Percentiles rank a stretch among this genome's conserved stretches.
phyloP scores from a whole-genome alignment of 805 yeast genomes.

The Candida schatavii region DNA sequence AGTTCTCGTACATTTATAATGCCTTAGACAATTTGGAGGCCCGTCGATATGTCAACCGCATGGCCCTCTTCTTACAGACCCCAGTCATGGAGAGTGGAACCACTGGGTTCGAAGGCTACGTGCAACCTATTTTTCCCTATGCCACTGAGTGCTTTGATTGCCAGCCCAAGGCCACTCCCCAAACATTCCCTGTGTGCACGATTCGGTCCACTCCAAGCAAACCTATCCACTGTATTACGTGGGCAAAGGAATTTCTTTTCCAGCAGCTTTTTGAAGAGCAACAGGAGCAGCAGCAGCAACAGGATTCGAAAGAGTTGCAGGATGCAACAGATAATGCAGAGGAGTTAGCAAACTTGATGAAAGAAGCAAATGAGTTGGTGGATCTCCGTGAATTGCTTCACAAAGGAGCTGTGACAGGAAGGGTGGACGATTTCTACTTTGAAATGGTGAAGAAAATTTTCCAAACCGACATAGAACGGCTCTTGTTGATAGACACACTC shows the following conservation, averaged over 20 bases:
- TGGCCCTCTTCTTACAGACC: slow-evolving; percentile 67
- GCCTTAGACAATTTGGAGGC: slow-evolving; percentile 95
- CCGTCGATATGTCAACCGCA: slow-evolving; percentile 80
- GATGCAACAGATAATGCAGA: slow-evolving; percentile 61
- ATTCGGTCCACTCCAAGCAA: slow-evolving; percentile 95
- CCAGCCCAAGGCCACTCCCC: slow-evolving; percentile 80
- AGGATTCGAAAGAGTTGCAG: slow-evolving; percentile 25
- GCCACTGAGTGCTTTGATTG: slow-evolving; percentile 93
- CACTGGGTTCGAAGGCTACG: slow-evolving; percentile 91
- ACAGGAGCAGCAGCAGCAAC: slow-evolving; percentile 11
- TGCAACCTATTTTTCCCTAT: slow-evolving; percentile 84
- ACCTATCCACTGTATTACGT: slow-evolving; percentile 93
- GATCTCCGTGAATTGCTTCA: slow-evolving; percentile 24
- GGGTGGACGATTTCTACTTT: slow-evolving; percentile 19
- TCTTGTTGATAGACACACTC: slow-evolving; percentile 65
- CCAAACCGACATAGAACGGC: slow-evolving; percentile 71
- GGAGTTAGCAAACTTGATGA: slow-evolving; percentile 61
- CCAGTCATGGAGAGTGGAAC: slow-evolving; percentile 94
- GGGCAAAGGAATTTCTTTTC: slow-evolving; percentile 94
- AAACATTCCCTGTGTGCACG: slow-evolving; percentile 92
- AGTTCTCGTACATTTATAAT: slow-evolving; percentile 79
- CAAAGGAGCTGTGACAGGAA: slow-evolving; percentile 17
- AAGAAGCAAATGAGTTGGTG: slow-evolving; percentile 64
- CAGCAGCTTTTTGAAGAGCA: slow-evolving; percentile 58
- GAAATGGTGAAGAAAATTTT: slow-evolving; percentile 62